These are phyloP conservation scores for Colletotrichum sp. DNA, from an alignment of 2,329 filamentous ascomycete species.

Conservation along the genomic window DNA sequence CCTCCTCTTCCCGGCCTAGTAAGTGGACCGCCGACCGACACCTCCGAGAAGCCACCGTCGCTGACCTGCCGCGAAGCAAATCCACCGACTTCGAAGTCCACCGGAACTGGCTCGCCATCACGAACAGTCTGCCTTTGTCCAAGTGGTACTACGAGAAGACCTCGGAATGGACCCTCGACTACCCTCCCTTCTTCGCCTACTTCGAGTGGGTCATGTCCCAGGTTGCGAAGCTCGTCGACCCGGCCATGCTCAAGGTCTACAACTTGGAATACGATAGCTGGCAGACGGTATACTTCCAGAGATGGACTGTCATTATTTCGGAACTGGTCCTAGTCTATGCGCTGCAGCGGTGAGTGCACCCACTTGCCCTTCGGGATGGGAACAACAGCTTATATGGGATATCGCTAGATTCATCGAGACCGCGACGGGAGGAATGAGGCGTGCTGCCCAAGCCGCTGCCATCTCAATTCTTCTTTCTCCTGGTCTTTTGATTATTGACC, in stretches of 20 bases:
- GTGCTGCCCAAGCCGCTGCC: slow-evolving; percentile 82
- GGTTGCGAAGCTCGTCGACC: slow-evolving; percentile 76
- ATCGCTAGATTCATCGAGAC: slow-evolving; percentile 73
- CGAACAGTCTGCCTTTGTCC: slow-evolving; percentile 82
- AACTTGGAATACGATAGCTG: slow-evolving; percentile 89
- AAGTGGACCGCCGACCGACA: slow-evolving; percentile 43
- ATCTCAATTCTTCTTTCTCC: slow-evolving; percentile 91
- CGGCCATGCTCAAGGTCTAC: slow-evolving; percentile 80
- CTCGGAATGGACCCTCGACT: slow-evolving; percentile 99
- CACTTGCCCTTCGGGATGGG: neutral
- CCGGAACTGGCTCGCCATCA: slow-evolving; percentile 97
- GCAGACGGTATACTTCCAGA: slow-evolving; percentile 93
- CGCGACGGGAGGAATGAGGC: slow-evolving; percentile 67
- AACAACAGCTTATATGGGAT: neutral
- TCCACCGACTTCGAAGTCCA: slow-evolving; percentile 99
- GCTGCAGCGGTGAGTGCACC: slow-evolving; percentile 67
- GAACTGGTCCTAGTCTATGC: slow-evolving; percentile 87
- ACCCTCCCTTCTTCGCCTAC: slow-evolving; percentile 96
- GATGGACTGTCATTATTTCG: slow-evolving; percentile 83
- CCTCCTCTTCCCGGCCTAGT: slow-evolving; percentile 94
- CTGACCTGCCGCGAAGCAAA: slow-evolving; percentile 66
- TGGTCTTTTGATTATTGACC: slow-evolving; percentile 94
- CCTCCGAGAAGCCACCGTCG: neutral
- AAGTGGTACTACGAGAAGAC: slow-evolving; percentile 98
- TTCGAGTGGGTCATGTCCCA: slow-evolving; percentile 95